Evolutionary conservation across 768 basidiomycete species (phyloP), one percentile per base, ranked within the genome.

Genomic region (Pleurotus salmoneostramineus): DNA sequence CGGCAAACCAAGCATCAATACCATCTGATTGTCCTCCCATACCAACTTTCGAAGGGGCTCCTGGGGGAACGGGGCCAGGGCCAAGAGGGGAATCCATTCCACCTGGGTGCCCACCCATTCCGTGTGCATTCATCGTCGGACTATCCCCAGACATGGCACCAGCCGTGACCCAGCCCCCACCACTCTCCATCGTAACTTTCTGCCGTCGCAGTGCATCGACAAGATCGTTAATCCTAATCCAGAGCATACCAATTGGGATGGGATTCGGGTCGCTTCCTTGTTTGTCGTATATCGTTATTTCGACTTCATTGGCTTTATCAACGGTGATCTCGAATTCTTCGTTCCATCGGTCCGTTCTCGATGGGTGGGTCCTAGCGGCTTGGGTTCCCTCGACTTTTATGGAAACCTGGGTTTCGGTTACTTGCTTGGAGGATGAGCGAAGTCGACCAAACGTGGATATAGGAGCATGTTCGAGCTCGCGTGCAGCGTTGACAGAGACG

Each of bases 251-350:
- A 60, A 98, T 95, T 35, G 95, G 95, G 11, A 91, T 82, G 0
- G 93, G 87, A 63, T 93, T 83, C 11, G 77, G 75, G 60, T 94
- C 92, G 57, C 86, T 88, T 15, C 84, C 82, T 65, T 92, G 91
- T 64, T 93, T 93, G 72, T 99, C 97, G 65, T 94, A 95, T 34
- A 99, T 84, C 33, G 93, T 91, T 52, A 99, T 88, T 74, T 98
- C 97, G 50, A 98, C 91, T 78, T 99, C 97, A 69, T 96, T 98
- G 11, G 96, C 95, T 72, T 98, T 98, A 77, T 98, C 96, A 42
- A 98, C 91, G 0, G 88, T 80, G 59, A 99, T 93, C 71, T 96
- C 94, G 61, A 98, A 98, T 59, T 95, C 92, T 72, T 99, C 95
- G 68, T 93, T 93, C 97, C 97, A 99, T 46, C 91, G 87, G 72